Conservation (phyloP, 306 rosid species). For the Luffa acutangula region DNA sequence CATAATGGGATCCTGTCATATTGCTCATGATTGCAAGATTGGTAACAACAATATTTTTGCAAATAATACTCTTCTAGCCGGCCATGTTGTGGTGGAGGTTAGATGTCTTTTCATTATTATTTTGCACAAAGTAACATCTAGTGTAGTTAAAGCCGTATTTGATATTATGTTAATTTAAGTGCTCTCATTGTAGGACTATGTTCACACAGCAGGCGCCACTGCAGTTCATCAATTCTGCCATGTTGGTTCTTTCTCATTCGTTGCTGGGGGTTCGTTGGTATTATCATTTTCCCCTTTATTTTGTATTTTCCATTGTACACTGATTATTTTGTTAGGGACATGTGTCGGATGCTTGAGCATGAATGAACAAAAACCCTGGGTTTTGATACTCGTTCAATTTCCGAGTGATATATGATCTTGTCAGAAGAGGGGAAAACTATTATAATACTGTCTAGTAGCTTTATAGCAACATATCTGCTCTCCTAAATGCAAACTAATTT, state of each 20-base stretch:
- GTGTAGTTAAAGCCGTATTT: not conserved
- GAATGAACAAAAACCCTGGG: not conserved
- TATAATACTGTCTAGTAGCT: not conserved
- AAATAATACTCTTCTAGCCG: conserved; percentile 78
- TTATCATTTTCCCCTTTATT: conserved; percentile 13
- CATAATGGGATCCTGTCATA: conserved; percentile 93
- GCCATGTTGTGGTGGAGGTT: conserved; percentile 86
- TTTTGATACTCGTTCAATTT: not conserved
- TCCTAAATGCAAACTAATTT: not conserved
- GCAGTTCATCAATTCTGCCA: conserved; percentile 89
- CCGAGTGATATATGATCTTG: not conserved
- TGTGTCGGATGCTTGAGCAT: not conserved
- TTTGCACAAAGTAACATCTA: not conserved
- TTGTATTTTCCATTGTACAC: not conserved
- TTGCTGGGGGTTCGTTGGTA: conserved; percentile 96
- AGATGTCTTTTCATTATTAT: conserved; percentile 17
- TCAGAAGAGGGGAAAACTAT: not conserved
- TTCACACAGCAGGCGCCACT: conserved; percentile 79
- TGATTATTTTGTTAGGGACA: not conserved
- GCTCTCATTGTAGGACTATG: conserved; percentile 54
- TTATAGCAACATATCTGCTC: not conserved
- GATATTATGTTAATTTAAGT: conserved; percentile 9
- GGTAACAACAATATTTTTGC: conserved; percentile 76
- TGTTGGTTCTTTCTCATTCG: conserved; percentile 73
- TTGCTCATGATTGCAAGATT: conserved; percentile 93